Conservation (phyloP, 176 grass and related monocot species). For the Oryza glumipatula region DNA sequence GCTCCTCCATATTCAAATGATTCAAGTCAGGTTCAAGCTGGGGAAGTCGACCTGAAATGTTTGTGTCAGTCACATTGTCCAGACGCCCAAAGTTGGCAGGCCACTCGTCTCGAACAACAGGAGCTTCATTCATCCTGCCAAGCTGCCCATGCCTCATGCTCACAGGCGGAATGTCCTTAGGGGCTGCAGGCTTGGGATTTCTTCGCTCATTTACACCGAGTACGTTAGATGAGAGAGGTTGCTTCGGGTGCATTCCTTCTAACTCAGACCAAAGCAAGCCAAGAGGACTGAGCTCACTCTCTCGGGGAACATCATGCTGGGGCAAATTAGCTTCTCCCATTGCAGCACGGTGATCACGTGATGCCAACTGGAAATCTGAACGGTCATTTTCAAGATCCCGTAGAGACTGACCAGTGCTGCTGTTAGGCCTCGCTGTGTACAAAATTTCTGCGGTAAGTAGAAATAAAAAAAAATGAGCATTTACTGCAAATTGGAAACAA, state of each 20-base stretch:
- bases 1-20: constrained; percentile 80
- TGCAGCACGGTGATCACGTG: constrained; percentile 42
- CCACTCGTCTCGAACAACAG: constrained; percentile 48
- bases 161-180: constrained; percentile 61
- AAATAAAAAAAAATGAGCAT: constrained; percentile 24
- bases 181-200: constrained; percentile 47
- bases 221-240: constrained; percentile 85
- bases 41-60: constrained; percentile 48
- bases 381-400: constrained; percentile 43
- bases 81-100: constrained; percentile 53
- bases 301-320: constrained; percentile 47
- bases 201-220: constrained; percentile 47
- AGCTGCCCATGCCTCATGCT: constrained; percentile 51
- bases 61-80: constrained; percentile 57
- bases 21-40: constrained; percentile 60
- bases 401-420: constrained; percentile 58
- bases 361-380: constrained; percentile 51
- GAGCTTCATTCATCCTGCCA: constrained; percentile 51
- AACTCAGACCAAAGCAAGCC: constrained; percentile 97
- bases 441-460: constrained; percentile 71
- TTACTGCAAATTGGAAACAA: background rate
- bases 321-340: constrained; percentile 54
- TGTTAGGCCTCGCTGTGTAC: constrained; percentile 65
- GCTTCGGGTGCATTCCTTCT: constrained; percentile 78
- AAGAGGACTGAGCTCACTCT: constrained; percentile 82